Base-by-base conservation (phyloP, 2,329 filamentous ascomycete species). In the Fusarium neocosmosporiellum region DNA sequence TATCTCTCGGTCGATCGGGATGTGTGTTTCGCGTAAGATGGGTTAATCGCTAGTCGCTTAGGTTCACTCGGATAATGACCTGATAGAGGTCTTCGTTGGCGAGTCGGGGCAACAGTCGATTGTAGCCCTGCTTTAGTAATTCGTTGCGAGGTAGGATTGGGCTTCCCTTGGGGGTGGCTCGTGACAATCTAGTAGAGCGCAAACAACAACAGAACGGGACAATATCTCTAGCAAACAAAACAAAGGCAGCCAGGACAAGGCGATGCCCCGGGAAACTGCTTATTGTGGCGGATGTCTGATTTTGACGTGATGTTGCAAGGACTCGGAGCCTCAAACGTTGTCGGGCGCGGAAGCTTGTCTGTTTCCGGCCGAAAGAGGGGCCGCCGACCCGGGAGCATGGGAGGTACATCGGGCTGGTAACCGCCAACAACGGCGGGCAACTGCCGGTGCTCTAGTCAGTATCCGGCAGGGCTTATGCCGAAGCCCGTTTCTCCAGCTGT, bases 321-420 rank as follows among this genome's bases (percentile, higher is more conserved):
- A 61, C 33, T 36, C 57, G 43, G 58, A 71, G 67, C 67, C 63
- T 69, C 60, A 63, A 53, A 63, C 27, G 41, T 60, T 57, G 65
- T 69, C 60, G 39, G 66, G 60, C 60, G 54, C 60, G 66, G 59
- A 57, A 66, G 58, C 63, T 71, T 69, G 39, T 39, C 63, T 70
- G 63, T 65, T 72, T 72, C 63, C 63, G 69, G 61, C 33, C 69
- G 66, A 72, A 69, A 57, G 72, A 74, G 71, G 69, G 69, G 69
- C 72, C 60, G 34, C 59, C 31, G 29, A 65, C 69, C 72, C 71
- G 46, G 63, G 72, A 72, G 41, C 27, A 54, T 53, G 46, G 46
- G 46, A 67, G 69, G 71, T 59, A 54, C 33, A 67, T 50, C 60
- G 37, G 55, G 34, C 41, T 24, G 27, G 65, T 66, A 66, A 36